Percentiles rank a stretch among this genome's conserved stretches.
Conservation (phyloP, 306 rosid species). For the Echinosophora koreensis region DNA sequence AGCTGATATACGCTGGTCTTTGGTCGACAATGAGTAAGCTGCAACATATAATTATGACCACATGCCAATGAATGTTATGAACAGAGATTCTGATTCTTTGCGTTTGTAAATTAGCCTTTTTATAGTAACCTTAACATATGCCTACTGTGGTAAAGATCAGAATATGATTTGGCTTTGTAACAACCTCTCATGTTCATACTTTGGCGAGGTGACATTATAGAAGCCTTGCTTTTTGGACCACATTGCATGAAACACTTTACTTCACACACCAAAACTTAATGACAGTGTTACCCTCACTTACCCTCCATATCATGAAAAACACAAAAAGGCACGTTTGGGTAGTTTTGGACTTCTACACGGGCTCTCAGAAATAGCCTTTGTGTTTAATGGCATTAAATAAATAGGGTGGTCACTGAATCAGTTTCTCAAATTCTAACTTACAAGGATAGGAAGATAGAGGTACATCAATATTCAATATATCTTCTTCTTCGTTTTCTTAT, state of each 20-base stretch:
- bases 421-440: slow-evolving; percentile 1
- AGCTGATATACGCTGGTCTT: neutral
- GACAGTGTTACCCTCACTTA: neutral
- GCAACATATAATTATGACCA: neutral
- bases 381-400: neutral
- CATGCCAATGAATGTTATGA: slow-evolving; percentile 17
- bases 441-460: slow-evolving; percentile 39
- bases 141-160: slow-evolving; percentile 8
- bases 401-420: neutral
- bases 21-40: neutral
- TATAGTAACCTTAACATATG: neutral
- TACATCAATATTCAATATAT: neutral
- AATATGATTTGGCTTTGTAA: neutral
- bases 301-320: neutral
- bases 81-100: slow-evolving; percentile 2
- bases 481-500: too few species aligned
- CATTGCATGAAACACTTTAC: slow-evolving; percentile 6
- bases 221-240: neutral
- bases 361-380: neutral
- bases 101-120: neutral
- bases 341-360: neutral
- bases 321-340: neutral
- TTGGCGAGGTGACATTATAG: neutral
- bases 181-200: neutral
- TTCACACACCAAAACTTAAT: neutral